Conservation (phyloP, 192 early-diverging fungal genomes). For the Podila epicladia region DNA sequence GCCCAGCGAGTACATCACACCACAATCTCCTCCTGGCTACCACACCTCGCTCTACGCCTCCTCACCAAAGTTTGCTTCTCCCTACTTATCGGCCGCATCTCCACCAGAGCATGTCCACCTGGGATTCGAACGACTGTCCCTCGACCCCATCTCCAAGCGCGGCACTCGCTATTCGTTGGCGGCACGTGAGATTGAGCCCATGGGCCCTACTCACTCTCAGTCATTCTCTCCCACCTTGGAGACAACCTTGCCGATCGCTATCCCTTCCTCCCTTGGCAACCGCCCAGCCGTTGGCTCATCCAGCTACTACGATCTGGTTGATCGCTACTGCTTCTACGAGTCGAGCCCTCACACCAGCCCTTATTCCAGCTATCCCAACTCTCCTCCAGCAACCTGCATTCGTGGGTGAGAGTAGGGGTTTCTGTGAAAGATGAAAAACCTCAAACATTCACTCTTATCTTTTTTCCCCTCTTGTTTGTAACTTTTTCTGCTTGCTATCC, state of each 20-base stretch:
- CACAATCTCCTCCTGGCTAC: slow-evolving; percentile 38
- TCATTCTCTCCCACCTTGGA: neutral
- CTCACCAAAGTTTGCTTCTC: slow-evolving; percentile 38
- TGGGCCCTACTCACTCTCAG: slow-evolving; percentile 5
- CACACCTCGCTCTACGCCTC: slow-evolving; percentile 43
- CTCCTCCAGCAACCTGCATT: slow-evolving; percentile 40
- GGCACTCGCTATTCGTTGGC: slow-evolving; percentile 11
- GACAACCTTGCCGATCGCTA: slow-evolving; percentile 44
- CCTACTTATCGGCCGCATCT: slow-evolving; percentile 24
- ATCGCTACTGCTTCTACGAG: slow-evolving; percentile 66
- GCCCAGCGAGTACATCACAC: slow-evolving; percentile 49
- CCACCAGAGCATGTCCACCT: slow-evolving; percentile 42
- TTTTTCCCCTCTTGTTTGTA: neutral
- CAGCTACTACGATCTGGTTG: slow-evolving; percentile 61
- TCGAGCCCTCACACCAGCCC: slow-evolving; percentile 39
- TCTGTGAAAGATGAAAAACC: no score
- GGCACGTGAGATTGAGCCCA: slow-evolving; percentile 8
- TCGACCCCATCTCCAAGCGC: slow-evolving; percentile 11
- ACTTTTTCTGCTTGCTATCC: neutral
- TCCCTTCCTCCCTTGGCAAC: slow-evolving; percentile 22
- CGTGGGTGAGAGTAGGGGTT: slow-evolving; percentile 12
- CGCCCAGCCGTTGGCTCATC: slow-evolving; percentile 54
- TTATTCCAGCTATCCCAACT: slow-evolving; percentile 45
- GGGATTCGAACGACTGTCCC: slow-evolving; percentile 26
- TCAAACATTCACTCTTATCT: neutral